These are phyloP conservation scores for Phytopythium montanum DNA, from an alignment of 352 stramenopile species.

Conservation along the genomic window DNA sequence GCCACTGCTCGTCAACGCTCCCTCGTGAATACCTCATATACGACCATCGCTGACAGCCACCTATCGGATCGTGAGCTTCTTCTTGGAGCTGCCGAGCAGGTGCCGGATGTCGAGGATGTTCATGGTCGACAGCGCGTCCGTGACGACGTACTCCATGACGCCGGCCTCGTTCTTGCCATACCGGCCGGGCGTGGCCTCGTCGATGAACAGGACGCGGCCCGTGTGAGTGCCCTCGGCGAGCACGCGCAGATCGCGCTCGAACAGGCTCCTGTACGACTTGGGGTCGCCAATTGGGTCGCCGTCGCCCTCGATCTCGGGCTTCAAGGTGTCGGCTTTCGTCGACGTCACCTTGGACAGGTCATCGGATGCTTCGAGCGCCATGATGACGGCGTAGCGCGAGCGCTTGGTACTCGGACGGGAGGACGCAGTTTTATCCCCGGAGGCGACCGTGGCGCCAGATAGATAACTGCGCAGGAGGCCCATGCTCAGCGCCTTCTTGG, in stretches of 20 bases:
- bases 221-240: conserved; percentile 26
- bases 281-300: conserved; percentile 1
- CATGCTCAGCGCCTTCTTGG: conserved; percentile 33
- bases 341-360: not conserved
- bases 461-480: conserved; percentile 17
- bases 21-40: no score
- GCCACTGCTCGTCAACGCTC: no score
- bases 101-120: conserved; percentile 52
- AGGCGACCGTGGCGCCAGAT: not conserved
- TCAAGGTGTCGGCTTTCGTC: not conserved
- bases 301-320: not conserved
- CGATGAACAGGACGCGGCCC: conserved; percentile 35
- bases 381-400: not conserved
- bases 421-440: not conserved
- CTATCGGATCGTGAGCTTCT: conserved; percentile 36
- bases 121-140: conserved; percentile 40
- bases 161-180: conserved; percentile 23
- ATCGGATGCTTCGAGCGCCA: not conserved
- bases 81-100: conserved; percentile 44
- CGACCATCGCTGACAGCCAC: no score
- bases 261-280: conserved; percentile 32
- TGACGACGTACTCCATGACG: conserved; percentile 27
- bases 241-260: conserved; percentile 33
- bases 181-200: conserved; percentile 22
- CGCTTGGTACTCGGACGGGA: not conserved